These are phyloP conservation scores for Centrapalus pauciflorus DNA, from an alignment of 129 eudicot genomes.

Conservation along the genomic window DNA sequence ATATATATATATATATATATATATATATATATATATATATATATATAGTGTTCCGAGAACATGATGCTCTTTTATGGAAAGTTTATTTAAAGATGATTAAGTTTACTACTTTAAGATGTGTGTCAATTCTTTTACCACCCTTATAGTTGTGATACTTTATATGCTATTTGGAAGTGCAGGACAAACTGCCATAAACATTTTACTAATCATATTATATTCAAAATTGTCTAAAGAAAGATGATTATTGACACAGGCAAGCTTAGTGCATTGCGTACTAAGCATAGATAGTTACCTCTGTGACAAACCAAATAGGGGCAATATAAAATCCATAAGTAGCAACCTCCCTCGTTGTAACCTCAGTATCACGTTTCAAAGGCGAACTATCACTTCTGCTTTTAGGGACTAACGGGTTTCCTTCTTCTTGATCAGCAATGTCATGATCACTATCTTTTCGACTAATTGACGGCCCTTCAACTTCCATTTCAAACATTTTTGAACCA, in stretches of 20 bases:
- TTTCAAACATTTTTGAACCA: conserved; percentile 48
- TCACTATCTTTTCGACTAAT: conserved; percentile 65
- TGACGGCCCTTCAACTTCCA: conserved; percentile 57
- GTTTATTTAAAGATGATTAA: background rate
- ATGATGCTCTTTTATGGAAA: background rate
- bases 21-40: too few relatives aligned
- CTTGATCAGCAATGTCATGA: conserved; percentile 47
- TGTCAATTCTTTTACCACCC: background rate
- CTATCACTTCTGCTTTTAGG: conserved; percentile 31
- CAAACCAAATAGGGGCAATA: conserved; percentile 94
- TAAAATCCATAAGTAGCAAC: conserved; percentile 81
- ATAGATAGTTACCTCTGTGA: conserved; percentile 65
- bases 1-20: too few relatives aligned
- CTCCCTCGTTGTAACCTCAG: conserved; percentile 58
- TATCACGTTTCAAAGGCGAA: conserved; percentile 35
- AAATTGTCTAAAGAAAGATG: background rate
- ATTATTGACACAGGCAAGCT: background rate
- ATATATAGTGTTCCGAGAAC: background rate
- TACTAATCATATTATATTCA: background rate
- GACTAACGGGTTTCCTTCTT: conserved; percentile 65
- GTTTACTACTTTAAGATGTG: background rate
- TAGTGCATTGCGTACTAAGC: background rate
- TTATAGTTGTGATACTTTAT: background rate
- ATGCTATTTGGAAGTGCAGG: too few relatives aligned
- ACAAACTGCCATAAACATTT: too few relatives aligned